Percentiles rank a stretch among this genome's conserved stretches.
These are phyloP conservation scores for Cercospora canescens DNA, from an alignment of 2,329 filamentous ascomycete genomes.

Conservation along the genomic window DNA sequence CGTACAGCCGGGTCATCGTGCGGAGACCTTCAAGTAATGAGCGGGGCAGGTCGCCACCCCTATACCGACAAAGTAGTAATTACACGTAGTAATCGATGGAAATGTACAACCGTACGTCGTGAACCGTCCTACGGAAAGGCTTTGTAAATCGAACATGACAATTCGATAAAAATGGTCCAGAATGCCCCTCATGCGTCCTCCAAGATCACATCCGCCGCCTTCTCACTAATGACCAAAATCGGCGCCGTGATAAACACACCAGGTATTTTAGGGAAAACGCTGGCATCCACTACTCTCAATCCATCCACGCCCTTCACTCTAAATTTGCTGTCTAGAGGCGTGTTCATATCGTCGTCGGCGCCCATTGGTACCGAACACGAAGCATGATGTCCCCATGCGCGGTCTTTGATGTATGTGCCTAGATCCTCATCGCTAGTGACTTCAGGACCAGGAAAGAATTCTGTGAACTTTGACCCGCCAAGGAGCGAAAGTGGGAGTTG, in stretches of 20 bases:
- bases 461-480: conserved; percentile 28
- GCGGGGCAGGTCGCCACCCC: too few relatives aligned
- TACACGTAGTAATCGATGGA: too few relatives aligned
- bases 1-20: too few relatives aligned
- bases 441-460: conserved; percentile 44
- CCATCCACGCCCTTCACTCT: conserved; percentile 18
- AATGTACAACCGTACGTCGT: too few relatives aligned
- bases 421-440: conserved; percentile 47
- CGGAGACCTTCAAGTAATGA: too few relatives aligned
- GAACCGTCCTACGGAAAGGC: not conserved
- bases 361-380: conserved; percentile 58
- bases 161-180: not conserved
- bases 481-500: conserved; percentile 7
- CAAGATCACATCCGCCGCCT: conserved; percentile 60
- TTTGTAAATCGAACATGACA: not conserved
- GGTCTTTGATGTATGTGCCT: conserved; percentile 46
- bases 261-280: conserved; percentile 53
- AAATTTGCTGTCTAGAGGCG: conserved; percentile 19
- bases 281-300: conserved; percentile 29
- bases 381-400: conserved; percentile 58
- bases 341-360: conserved; percentile 25
- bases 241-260: conserved; percentile 55
- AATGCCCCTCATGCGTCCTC: conserved; percentile 3
- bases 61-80: too few relatives aligned
- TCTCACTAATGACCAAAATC: conserved; percentile 60